These are phyloP conservation scores for Starmerella bombicola DNA, from an alignment of 805 yeast species.

Conservation along the genomic window DNA sequence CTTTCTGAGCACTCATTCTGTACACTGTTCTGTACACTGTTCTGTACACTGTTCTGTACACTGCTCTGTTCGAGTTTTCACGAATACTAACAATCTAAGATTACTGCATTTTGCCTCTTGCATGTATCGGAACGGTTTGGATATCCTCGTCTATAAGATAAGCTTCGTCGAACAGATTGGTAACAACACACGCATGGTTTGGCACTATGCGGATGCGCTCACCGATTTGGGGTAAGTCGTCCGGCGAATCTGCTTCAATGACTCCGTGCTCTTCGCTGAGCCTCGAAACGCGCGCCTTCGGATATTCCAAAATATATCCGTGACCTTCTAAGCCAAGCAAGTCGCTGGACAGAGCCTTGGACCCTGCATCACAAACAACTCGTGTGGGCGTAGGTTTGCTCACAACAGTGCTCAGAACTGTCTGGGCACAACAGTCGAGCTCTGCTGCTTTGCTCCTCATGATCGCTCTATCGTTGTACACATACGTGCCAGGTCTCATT, in stretches of 20 bases:
- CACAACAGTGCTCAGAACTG: conserved; percentile 14
- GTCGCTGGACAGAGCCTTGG: conserved; percentile 15
- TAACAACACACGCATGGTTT: conserved; percentile 16
- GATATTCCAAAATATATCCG: conserved; percentile 11
- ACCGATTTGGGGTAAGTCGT: conserved; percentile 14
- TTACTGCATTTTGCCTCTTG: conserved; percentile 12
- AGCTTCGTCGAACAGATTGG: conserved; percentile 13
- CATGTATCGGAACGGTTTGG: conserved; percentile 4
- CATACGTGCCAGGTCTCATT: conserved; percentile 17
- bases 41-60: too few species aligned
- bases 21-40: too few species aligned
- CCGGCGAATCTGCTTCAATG: conserved; percentile 14
- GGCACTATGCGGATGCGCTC: conserved; percentile 13
- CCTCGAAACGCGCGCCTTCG: conserved; percentile 11
- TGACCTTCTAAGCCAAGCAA: conserved; percentile 10
- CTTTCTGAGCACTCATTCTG: too few species aligned
- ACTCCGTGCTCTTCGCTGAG: conserved; percentile 20
- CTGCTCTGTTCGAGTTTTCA: too few species aligned
- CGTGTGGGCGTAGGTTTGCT: conserved; percentile 16
- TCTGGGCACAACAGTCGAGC: conserved; percentile 15
- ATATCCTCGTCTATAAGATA: conserved; percentile 8
- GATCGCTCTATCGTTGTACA: conserved; percentile 16
- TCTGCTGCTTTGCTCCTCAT: conserved; percentile 7
- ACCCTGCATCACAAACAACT: conserved; percentile 16
- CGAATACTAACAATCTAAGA: too few species aligned